Evolutionary conservation across 2,329 filamentous ascomycete genomes (phyloP), one percentile per base, ranked within the genome.

Genomic region (Exophiala calicioides): DNA sequence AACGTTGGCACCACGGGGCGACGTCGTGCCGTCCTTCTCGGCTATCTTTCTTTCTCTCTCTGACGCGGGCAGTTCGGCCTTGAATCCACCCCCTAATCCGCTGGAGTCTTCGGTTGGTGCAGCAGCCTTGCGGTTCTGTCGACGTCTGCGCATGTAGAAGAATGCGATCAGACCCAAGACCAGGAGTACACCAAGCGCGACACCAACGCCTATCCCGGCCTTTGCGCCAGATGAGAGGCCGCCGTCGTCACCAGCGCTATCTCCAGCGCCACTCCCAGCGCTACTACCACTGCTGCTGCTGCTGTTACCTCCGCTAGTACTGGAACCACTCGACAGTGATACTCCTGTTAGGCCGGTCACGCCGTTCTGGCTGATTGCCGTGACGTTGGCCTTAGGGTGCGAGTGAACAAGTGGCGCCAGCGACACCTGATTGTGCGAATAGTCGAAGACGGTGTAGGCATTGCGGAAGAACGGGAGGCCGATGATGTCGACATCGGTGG

Each of bases 181-280:
- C 24, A 27, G 24, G 7, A 27, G 24, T 7, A 27, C 24, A 27
- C 37, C 37, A 19, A 41, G 8, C 9, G 21, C 37, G 8, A 26
- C 26, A 6, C 37, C 37, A 7, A 41, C 27, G 8, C 37, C 37
- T 31, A 41, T 41, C 15, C 37, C 37, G 27, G 29, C 24, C 18
- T 41, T 41, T 21, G 33, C 35, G n/a, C 16, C 16, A 12, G 21
- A 19, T 15, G 30, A 44, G 21, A 31, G 15, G 5, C 40, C 48
- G 12, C 12, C 24, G 24, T 12, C 24, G 12, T 12, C 24, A n/a
- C n/a, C n/a, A n/a, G n/a, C n/a, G n/a, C n/a, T n/a, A n/a, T n/a
- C n/a, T n/a, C n/a, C n/a, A n/a, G n/a, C n/a, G n/a, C n/a, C n/a
- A n/a, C n/a, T n/a, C n/a, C n/a, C n/a, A n/a, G n/a, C n/a, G n/a